These are phyloP conservation scores for Calophaca sinica DNA, from an alignment of 306 rosid genomes.

Conservation along the genomic window DNA sequence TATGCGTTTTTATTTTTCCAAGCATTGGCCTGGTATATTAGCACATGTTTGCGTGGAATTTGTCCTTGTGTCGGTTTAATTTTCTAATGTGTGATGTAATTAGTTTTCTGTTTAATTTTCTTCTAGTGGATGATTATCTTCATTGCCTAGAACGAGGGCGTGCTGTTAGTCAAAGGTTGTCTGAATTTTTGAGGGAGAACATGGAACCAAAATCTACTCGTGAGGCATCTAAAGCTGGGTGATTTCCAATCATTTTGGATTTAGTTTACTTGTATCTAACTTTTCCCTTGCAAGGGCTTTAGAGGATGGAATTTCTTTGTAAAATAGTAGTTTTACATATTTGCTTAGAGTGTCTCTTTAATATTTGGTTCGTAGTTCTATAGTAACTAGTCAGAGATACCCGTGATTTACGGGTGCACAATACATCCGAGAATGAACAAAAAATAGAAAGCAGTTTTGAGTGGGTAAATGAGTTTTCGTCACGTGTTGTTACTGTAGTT, in stretches of 20 bases:
- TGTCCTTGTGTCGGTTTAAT: constrained; percentile 26
- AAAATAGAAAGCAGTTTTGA: too few relatives aligned
- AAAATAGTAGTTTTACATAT: constrained; percentile 15
- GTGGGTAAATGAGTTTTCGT: too few relatives aligned
- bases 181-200: constrained; percentile 77
- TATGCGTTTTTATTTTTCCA: neutral
- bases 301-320: constrained; percentile 2
- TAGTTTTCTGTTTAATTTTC: constrained; percentile 28
- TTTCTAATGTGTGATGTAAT: constrained; percentile 36
- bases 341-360: neutral
- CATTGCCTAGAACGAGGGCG: constrained; percentile 90
- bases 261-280: constrained; percentile 9
- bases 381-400: neutral
- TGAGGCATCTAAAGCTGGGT: constrained; percentile 54
- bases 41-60: neutral
- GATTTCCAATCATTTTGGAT: constrained; percentile 36
- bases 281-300: constrained; percentile 14
- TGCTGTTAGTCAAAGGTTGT: constrained; percentile 74
- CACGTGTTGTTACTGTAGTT: too few relatives aligned
- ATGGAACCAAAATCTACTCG: constrained; percentile 52
- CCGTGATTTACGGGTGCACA: too few relatives aligned
- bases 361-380: constrained; percentile 11
- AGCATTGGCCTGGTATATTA: neutral
- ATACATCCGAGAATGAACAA: too few relatives aligned
- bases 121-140: constrained; percentile 81